Percentiles rank a stretch among this genome's conserved stretches.
Evolutionary conservation across 73 alveolate species (phyloP).

Genomic region (Stentor roeselii): DNA sequence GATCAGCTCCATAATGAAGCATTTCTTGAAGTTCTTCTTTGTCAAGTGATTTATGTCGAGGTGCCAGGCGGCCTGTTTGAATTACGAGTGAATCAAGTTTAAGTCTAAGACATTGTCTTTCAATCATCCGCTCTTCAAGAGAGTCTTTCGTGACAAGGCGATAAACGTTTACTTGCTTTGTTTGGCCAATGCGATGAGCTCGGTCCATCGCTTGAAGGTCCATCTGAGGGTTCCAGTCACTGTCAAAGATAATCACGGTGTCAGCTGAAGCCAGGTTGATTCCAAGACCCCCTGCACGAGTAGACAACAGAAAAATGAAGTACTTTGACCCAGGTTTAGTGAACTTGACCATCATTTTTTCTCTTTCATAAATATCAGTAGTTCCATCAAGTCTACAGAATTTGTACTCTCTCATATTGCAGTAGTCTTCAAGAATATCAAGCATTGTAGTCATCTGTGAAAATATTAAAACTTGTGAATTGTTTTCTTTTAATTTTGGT

Average conservation of each 20-base stretch:
- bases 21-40: slow-evolving; percentile 66
- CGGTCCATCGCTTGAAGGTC: slow-evolving; percentile 85
- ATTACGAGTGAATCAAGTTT: slow-evolving; percentile 64
- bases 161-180: slow-evolving; percentile 64
- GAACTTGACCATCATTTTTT: slow-evolving; percentile 62
- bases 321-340: slow-evolving; percentile 62
- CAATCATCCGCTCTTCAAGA: slow-evolving; percentile 70
- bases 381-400: slow-evolving; percentile 92
- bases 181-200: slow-evolving; percentile 85
- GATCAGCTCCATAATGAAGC: slow-evolving; percentile 66
- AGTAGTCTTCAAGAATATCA: slow-evolving; percentile 73
- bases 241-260: slow-evolving; percentile 67
- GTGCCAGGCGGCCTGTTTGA: slow-evolving; percentile 48
- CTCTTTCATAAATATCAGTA: slow-evolving; percentile 95
- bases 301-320: slow-evolving; percentile 82
- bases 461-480: slow-evolving; percentile 42
- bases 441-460: slow-evolving; percentile 47
- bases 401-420: slow-evolving; percentile 40
- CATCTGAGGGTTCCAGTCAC: slow-evolving; percentile 75
- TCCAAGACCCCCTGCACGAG: slow-evolving; percentile 98
- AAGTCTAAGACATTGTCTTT: slow-evolving; percentile 62
- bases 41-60: slow-evolving; percentile 32
- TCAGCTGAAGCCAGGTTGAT: slow-evolving; percentile 81
- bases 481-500: slow-evolving; percentile 28
- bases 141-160: slow-evolving; percentile 53